phyloP scores from a whole-genome alignment of 805 yeast genomes.

The Candida bentonensis region DNA sequence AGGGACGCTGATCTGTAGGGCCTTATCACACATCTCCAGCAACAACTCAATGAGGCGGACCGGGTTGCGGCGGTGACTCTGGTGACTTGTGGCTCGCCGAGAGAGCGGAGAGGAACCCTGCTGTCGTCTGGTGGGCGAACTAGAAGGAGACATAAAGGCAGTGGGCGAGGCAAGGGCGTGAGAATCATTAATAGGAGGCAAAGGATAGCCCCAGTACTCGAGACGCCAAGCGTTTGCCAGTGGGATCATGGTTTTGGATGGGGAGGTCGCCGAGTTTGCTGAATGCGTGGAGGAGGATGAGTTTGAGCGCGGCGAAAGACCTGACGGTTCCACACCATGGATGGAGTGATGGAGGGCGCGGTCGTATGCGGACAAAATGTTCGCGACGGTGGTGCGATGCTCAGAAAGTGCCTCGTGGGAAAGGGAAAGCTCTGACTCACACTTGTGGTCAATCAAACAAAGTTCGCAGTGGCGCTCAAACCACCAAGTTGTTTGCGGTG shows the following conservation, averaged over 20 bases:
- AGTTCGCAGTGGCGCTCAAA: constrained; percentile 80
- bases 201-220: background rate
- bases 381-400: constrained; percentile 33
- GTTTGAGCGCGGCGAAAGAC: background rate
- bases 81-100: constrained; percentile 2
- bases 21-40: constrained; percentile 58
- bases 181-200: background rate
- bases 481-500: constrained; percentile 91
- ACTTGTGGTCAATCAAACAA: constrained; percentile 73
- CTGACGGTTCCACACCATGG: too few species aligned
- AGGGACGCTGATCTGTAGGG: constrained; percentile 61
- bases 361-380: background rate
- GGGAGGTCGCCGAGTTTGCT: background rate
- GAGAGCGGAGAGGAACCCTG: constrained; percentile 10
- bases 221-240: background rate
- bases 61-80: constrained; percentile 30
- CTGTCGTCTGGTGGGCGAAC: background rate
- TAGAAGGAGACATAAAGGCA: background rate
- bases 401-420: constrained; percentile 68
- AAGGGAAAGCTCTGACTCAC: constrained; percentile 60
- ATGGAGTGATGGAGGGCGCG: background rate
- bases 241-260: background rate
- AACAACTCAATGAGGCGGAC: constrained; percentile 33
- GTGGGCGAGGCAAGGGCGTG: background rate
- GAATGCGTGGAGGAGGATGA: background rate